These are phyloP conservation scores for Scleromitrula shiraiana DNA, from an alignment of 2,329 filamentous ascomycete genomes.

Conservation along the genomic window DNA sequence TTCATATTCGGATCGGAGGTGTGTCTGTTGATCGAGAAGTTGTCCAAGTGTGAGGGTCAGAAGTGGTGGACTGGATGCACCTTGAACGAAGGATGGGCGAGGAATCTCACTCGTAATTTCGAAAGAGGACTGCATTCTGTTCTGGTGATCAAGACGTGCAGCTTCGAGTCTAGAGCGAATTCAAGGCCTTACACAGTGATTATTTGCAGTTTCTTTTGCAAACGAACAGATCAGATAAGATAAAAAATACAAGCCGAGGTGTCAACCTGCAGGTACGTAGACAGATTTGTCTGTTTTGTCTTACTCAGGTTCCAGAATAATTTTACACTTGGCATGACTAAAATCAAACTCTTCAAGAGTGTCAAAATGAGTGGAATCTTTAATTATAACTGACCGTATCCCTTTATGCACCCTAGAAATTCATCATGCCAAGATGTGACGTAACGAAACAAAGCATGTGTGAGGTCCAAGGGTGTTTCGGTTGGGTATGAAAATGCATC, in stretches of 20 bases:
- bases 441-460: no score
- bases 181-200: neutral
- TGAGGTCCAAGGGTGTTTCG: no score
- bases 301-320: no score
- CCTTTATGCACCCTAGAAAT: neutral
- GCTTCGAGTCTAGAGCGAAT: neutral
- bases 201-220: neutral
- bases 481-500: no score
- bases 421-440: no score
- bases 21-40: constrained; percentile 4
- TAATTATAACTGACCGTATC: no score
- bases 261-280: neutral
- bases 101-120: neutral
- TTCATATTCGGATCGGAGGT: neutral
- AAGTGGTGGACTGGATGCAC: constrained; percentile 2
- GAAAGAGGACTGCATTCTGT: constrained; percentile 4
- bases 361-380: neutral
- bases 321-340: constrained; percentile 5
- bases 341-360: neutral
- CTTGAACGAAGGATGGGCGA: constrained; percentile 1
- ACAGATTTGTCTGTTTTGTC: neutral
- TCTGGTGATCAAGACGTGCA: neutral
- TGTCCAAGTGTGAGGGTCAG: constrained; percentile 4
- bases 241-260: neutral
- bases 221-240: constrained; percentile 10